phyloP scores from a whole-genome alignment of 2,329 filamentous ascomycete species.

The Cladosporium sp. region DNA sequence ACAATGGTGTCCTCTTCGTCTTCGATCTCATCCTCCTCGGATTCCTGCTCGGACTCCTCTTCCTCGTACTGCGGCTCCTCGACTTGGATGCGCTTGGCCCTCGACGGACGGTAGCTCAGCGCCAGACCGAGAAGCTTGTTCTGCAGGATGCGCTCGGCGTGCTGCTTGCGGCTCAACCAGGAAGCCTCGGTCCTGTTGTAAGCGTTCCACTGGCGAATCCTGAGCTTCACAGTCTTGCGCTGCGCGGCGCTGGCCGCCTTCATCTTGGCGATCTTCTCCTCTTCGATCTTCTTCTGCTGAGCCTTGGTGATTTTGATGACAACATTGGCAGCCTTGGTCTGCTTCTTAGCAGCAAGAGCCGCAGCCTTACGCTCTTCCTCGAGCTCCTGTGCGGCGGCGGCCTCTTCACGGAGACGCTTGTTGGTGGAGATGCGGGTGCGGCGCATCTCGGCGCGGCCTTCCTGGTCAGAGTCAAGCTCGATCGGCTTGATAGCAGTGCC shows the following conservation, averaged over 20 bases:
- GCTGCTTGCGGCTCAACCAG: slow-evolving; percentile 18
- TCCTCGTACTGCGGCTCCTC: background rate
- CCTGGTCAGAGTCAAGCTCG: slow-evolving; percentile 46
- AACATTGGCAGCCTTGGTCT: slow-evolving; percentile 23
- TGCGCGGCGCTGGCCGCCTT: slow-evolving; percentile 8
- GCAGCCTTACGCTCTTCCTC: slow-evolving; percentile 28
- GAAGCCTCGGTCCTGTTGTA: slow-evolving; percentile 18
- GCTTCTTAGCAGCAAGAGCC: slow-evolving; percentile 25
- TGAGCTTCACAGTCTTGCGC: slow-evolving; percentile 9
- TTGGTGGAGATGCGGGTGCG: slow-evolving; percentile 33
- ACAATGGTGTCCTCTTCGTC: background rate
- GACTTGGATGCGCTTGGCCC: background rate
- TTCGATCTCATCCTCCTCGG: background rate
- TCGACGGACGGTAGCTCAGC: slow-evolving; percentile 2
- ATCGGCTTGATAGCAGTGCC: slow-evolving; percentile 51
- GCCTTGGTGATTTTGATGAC: slow-evolving; percentile 8
- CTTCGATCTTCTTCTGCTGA: slow-evolving; percentile 19
- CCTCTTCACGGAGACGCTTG: slow-evolving; percentile 30
- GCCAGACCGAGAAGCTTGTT: slow-evolving; percentile 16
- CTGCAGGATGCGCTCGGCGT: background rate
- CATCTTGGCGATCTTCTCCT: slow-evolving; percentile 12
- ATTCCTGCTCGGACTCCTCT: background rate
- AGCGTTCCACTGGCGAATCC: slow-evolving; percentile 5
- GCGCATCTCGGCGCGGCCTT: slow-evolving; percentile 40
- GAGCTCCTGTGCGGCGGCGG: slow-evolving; percentile 23